Conservation (phyloP, 2,329 filamentous ascomycete genomes). For the Aspergillus unguis region DNA sequence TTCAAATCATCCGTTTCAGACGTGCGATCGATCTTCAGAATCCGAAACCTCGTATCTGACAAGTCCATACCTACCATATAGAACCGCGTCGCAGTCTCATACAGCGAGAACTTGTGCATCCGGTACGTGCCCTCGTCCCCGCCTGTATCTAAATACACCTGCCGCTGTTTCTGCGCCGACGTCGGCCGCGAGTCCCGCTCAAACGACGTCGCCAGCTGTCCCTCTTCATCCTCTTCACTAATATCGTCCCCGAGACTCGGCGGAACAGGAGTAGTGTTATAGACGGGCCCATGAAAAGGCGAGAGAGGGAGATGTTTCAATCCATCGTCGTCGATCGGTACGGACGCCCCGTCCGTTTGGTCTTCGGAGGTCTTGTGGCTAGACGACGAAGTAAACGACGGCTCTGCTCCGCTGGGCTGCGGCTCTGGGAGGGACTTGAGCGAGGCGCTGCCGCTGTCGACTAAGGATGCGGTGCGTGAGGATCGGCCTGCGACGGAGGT, state of each 20-base stretch:
- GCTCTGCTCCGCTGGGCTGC: conserved; percentile 8
- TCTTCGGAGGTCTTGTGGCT: conserved; percentile 17
- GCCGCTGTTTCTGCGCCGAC: conserved; percentile 37
- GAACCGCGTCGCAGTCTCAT: conserved; percentile 89
- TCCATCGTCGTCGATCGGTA: conserved; percentile 17
- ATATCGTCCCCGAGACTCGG: conserved; percentile 31
- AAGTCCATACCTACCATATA: conserved; percentile 94
- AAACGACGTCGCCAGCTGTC: conserved; percentile 46
- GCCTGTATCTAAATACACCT: conserved; percentile 33
- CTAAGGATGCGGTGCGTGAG: conserved; percentile 19
- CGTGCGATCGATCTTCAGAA: conserved; percentile 92
- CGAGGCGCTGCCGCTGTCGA: conserved; percentile 14
- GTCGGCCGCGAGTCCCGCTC: conserved; percentile 41
- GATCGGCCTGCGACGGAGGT: conserved; percentile 17
- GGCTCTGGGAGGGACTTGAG: conserved; percentile 13
- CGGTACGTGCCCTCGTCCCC: conserved; percentile 50
- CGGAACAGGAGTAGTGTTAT: conserved; percentile 30
- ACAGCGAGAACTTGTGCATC: conserved; percentile 97
- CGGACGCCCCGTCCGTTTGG: conserved; percentile 10
- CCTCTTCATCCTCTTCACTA: conserved; percentile 43
- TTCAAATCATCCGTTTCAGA: conserved; percentile 73
- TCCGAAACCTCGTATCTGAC: conserved; percentile 80
- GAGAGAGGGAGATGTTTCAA: conserved; percentile 19
- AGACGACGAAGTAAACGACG: conserved; percentile 11
- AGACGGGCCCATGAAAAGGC: conserved; percentile 27